phyloP scores from a whole-genome alignment of 1,139 yeast species.

The Blastobotrys raffinosifermentans region DNA sequence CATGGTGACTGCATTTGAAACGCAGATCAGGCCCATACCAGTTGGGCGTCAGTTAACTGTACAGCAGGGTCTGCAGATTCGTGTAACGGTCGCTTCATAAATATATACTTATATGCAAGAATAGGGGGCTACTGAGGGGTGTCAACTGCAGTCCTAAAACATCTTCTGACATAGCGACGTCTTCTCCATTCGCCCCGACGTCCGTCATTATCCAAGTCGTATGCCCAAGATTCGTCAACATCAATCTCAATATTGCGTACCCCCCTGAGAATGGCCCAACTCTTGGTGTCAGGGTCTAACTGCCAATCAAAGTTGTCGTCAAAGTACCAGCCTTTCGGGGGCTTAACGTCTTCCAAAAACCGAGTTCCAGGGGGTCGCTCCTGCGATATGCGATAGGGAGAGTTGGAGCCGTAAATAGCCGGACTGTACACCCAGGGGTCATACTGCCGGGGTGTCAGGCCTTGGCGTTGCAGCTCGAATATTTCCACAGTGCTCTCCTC shows the following conservation, averaged over 20 bases:
- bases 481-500: conserved; percentile 55
- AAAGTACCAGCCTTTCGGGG: conserved; percentile 76
- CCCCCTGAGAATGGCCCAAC: conserved; percentile 50
- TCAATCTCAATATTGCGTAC: conserved; percentile 31
- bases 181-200: conserved; percentile 37
- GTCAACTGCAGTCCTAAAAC: no score
- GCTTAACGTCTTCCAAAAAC: conserved; percentile 48
- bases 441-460: conserved; percentile 59
- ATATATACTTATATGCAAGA: no score
- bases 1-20: no score
- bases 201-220: conserved; percentile 35
- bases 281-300: conserved; percentile 47
- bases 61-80: no score
- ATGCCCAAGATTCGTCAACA: conserved; percentile 40
- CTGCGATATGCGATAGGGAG: conserved; percentile 49
- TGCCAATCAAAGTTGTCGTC: conserved; percentile 59
- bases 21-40: no score
- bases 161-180: conserved; percentile 34
- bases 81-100: no score
- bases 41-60: no score
- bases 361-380: conserved; percentile 63
- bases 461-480: conserved; percentile 66
- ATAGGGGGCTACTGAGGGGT: no score
- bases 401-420: conserved; percentile 47
- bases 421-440: conserved; percentile 45